Evolutionary conservation across 2,329 filamentous ascomycete species (phyloP).

Genomic region (Ascosphaera acerosa): DNA sequence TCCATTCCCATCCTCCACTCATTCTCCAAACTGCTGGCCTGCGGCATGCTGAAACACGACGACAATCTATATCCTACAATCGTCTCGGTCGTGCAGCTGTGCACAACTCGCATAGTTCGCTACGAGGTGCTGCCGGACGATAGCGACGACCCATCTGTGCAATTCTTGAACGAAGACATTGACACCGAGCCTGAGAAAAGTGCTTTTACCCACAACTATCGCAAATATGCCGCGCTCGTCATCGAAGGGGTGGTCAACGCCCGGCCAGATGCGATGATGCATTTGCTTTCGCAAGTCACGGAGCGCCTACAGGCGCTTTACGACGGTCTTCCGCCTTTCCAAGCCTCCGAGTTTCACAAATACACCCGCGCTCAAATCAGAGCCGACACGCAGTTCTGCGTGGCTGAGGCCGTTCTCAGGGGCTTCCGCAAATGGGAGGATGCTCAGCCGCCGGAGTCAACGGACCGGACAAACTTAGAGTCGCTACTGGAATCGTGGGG

Average conservation of each 20-base stretch:
- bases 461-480: too few species aligned
- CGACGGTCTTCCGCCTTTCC: slow-evolving; percentile 39
- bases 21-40: slow-evolving; percentile 62
- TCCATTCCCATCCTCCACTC: slow-evolving; percentile 81
- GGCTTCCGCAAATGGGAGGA: slow-evolving; percentile 64
- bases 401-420: slow-evolving; percentile 69
- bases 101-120: slow-evolving; percentile 57
- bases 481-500: too few species aligned
- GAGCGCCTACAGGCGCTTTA: slow-evolving; percentile 51
- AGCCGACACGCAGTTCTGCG: slow-evolving; percentile 70
- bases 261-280: slow-evolving; percentile 62
- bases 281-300: slow-evolving; percentile 63
- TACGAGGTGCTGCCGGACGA: slow-evolving; percentile 75
- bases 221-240: slow-evolving; percentile 65
- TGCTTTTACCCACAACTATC: slow-evolving; percentile 85
- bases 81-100: slow-evolving; percentile 54
- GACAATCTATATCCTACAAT: slow-evolving; percentile 38
- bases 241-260: slow-evolving; percentile 69
- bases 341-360: slow-evolving; percentile 20
- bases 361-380: slow-evolving; percentile 28
- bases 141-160: slow-evolving; percentile 49
- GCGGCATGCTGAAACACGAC: slow-evolving; percentile 31
- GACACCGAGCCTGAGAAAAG: slow-evolving; percentile 86
- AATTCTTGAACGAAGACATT: slow-evolving; percentile 77
- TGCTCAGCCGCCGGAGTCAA: too few species aligned